Conservation (phyloP, 108 stramenopile genomes). For the Cyclotella cryptica region DNA sequence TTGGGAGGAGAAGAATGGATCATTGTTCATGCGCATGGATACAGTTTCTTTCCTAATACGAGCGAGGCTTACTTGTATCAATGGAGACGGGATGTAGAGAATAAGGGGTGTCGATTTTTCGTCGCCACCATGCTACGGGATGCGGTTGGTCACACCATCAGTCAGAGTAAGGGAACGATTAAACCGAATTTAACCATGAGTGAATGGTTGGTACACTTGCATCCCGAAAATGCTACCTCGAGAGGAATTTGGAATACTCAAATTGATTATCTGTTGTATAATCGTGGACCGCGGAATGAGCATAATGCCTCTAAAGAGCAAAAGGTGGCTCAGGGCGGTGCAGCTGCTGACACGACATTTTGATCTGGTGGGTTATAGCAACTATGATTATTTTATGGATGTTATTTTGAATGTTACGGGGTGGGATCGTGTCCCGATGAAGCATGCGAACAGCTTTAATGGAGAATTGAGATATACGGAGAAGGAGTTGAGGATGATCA, state of each 20-base stretch:
- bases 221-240: constrained; percentile 36
- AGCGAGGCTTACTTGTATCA: constrained; percentile 40
- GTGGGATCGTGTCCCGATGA: constrained; percentile 27
- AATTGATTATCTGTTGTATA: constrained; percentile 51
- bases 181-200: constrained; percentile 20
- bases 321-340: constrained; percentile 40
- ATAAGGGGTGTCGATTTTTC: constrained; percentile 39
- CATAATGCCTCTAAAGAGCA: constrained; percentile 44
- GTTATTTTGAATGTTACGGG: constrained; percentile 26
- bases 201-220: constrained; percentile 33
- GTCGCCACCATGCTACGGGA: constrained; percentile 45
- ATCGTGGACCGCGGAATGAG: constrained; percentile 40
- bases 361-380: constrained; percentile 38
- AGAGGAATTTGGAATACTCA: constrained; percentile 45
- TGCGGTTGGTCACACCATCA: constrained; percentile 46
- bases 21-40: constrained; percentile 56
- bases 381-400: constrained; percentile 36
- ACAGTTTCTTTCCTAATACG: constrained; percentile 42
- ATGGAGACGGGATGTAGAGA: constrained; percentile 47
- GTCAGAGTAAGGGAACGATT: constrained; percentile 37
- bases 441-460: constrained; percentile 35
- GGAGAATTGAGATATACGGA: constrained; percentile 47
- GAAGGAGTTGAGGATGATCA: constrained; percentile 44
- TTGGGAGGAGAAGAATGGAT: constrained; percentile 38
- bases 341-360: constrained; percentile 40